Evolutionary conservation across 2,329 filamentous ascomycete genomes (phyloP), one percentile per base, ranked within the genome.

Genomic region (Akanthomyces muscarius): DNA sequence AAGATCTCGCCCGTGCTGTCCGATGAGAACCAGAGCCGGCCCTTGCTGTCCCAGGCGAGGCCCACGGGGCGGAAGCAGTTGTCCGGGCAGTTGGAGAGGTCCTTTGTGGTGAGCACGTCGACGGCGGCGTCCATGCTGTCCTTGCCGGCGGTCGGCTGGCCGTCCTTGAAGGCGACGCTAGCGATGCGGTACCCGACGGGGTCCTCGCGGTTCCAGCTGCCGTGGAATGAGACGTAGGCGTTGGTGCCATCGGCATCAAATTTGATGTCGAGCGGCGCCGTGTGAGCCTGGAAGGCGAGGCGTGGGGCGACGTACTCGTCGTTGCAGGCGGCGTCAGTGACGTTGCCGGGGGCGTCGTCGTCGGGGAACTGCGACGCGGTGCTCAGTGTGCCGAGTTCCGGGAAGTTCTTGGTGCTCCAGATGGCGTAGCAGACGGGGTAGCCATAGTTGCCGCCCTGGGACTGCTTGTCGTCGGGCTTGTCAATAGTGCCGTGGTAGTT

Each of bases 161-260:
- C 82, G 50, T 73, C 64, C 18, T 63, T 52, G 42, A 84, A 85
- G 8, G 68, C 56, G 41, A 83, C 64, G 16, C 69, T 66, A 8
- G 76, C 72, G 53, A 85, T 70, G 63, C 73, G 75, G 72, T 85
- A 85, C 42, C 81, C 82, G 0, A 76, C 73, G 1, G 80, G 77
- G 14, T 72, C 68, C 7, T 75, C 69, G 33, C 76, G 75, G 69
- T 80, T 74, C 77, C 89, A 91, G 72, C 84, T 88, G 16, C 89
- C 89, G 72, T 91, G 89, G 74, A 92, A 90, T 0, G 85, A 80
- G 21, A 92, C 76, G 75, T 84, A 92, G 1, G 87, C 88, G 2
- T 78, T 81, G 14, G 80, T 82, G 42, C 83, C 84, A 47, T 80
- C 74, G 0, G 77, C 69, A 66, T 83, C 80, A 76, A 92, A 92